Evolutionary conservation across 495 filamentous ascomycete genomes (phyloP).

Genomic region (Oidiodendron maius): DNA sequence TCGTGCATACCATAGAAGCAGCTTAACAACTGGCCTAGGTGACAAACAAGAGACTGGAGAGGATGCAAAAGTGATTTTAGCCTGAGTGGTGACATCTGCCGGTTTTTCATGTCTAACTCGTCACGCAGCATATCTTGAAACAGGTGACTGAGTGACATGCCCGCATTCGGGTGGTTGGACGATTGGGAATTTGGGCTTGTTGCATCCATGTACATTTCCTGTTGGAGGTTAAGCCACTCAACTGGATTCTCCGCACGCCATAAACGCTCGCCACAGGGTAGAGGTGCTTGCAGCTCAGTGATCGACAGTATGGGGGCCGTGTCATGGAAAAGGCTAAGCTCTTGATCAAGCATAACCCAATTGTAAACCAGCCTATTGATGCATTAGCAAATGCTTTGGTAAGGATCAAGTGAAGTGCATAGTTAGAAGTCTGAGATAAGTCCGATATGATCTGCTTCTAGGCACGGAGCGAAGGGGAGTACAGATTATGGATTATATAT

Average conservation of each 20-base stretch:
- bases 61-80: conserved; percentile 47
- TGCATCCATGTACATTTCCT: conserved; percentile 37
- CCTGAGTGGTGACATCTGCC: conserved; percentile 37
- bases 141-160: conserved; percentile 44
- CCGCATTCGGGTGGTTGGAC: conserved; percentile 29
- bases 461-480: too few species aligned
- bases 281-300: conserved; percentile 49
- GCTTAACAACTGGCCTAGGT: conserved; percentile 40
- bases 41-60: conserved; percentile 41
- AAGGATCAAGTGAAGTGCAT: too few species aligned
- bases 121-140: conserved; percentile 50
- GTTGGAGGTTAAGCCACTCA: conserved; percentile 43
- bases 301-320: conserved; percentile 49
- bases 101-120: conserved; percentile 28
- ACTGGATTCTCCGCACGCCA: conserved; percentile 28
- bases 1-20: conserved; percentile 34
- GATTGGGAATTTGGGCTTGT: conserved; percentile 29
- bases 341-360: conserved; percentile 62
- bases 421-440: too few species aligned
- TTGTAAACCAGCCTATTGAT: conserved; percentile 51
- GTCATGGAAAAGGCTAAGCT: conserved; percentile 59
- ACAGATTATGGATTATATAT: conserved; percentile 2
- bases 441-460: too few species aligned
- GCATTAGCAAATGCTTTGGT: conserved; percentile 14
- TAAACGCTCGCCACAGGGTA: conserved; percentile 47